Evolutionary conservation across 2,329 filamentous ascomycete species (phyloP).

Genomic region (Epicoccum nigrum): DNA sequence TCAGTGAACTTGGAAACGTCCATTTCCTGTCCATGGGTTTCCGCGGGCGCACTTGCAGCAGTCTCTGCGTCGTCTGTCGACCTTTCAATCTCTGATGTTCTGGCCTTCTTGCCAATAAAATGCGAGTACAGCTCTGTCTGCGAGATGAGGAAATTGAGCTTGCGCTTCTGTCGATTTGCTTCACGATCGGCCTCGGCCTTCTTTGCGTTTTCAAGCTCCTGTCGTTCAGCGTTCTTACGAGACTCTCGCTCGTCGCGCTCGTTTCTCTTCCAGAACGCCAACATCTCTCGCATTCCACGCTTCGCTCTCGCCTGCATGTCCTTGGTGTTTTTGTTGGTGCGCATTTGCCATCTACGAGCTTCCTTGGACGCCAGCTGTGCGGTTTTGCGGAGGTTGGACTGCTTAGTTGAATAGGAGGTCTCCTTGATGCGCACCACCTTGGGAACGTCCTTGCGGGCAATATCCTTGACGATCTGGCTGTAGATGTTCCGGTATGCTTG

Average conservation of each 20-base stretch:
- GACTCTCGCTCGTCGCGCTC: slow-evolving; percentile 96
- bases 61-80: slow-evolving; percentile 76
- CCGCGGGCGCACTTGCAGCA: slow-evolving; percentile 53
- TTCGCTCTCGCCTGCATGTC: slow-evolving; percentile 96
- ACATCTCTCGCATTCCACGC: slow-evolving; percentile 99
- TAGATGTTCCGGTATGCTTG: slow-evolving; percentile 97
- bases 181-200: slow-evolving; percentile 97
- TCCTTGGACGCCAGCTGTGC: slow-evolving; percentile 96
- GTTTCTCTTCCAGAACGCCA: slow-evolving; percentile 99
- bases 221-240: slow-evolving; percentile 90
- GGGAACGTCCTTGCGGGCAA: slow-evolving; percentile 89
- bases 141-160: slow-evolving; percentile 98
- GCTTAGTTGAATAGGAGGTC: slow-evolving; percentile 82
- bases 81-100: slow-evolving; percentile 91
- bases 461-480: slow-evolving; percentile 94
- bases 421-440: slow-evolving; percentile 90
- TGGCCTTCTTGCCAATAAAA: slow-evolving; percentile 99
- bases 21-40: slow-evolving; percentile 51
- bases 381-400: slow-evolving; percentile 97
- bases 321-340: slow-evolving; percentile 98
- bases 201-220: slow-evolving; percentile 94
- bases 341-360: slow-evolving; percentile 93
- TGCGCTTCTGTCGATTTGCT: slow-evolving; percentile 95
- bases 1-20: slow-evolving; percentile 56
- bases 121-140: slow-evolving; percentile 99